Base-by-base conservation (phyloP, 2,329 filamentous ascomycete genomes). In the Aspergillus awamori region DNA sequence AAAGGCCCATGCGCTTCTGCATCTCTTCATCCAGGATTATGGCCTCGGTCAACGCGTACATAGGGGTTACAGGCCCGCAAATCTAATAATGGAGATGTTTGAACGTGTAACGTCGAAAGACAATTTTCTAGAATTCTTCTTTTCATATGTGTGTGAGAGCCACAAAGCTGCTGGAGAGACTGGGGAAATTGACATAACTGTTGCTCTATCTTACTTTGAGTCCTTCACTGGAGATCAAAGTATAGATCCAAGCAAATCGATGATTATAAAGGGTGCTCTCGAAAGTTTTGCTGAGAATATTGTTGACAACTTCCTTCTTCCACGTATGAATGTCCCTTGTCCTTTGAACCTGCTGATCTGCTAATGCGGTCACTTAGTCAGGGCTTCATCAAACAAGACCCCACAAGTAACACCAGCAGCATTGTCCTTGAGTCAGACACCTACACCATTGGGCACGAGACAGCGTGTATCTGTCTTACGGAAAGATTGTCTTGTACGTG, bases 251-350 rank as follows among this genome's bases (percentile, higher is more conserved):
- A 22, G 39, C 39, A 43, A 43, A 20, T 22, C 20, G 4, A 20
- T 22, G 17, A 3, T 2, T 22, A 13, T 43, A 11, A 41, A 41
- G 36, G 39, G 26, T 13, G 59, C 48, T 5, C 53, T 57, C 52
- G 61, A 67, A 57, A 56, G 49, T n/a, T 68, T 69, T 63, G 63
- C 63, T 47, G 59, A 68, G 30, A 65, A 68, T 58, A 65, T 69
- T 28, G 52, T 69, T 36, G 47, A 68, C 4, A 64, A 65, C 33
- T 64, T 69, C 30, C 52, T 68, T 36, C 62, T 67, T 22, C 67
- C 67, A 53, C 43, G 66, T 68, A 65, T 24, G 36, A 38, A 13
- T 38, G 13, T 20, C 13, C 15, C 36, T 5, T 48, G 30, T 48
- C 39, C 55, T 61, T 20, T 20, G 20, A 20, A 20, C 20, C 63